Percentiles rank a stretch among this genome's conserved stretches.
Evolutionary conservation across 768 basidiomycete species (phyloP).

Genomic region (Tremella fuciformis): DNA sequence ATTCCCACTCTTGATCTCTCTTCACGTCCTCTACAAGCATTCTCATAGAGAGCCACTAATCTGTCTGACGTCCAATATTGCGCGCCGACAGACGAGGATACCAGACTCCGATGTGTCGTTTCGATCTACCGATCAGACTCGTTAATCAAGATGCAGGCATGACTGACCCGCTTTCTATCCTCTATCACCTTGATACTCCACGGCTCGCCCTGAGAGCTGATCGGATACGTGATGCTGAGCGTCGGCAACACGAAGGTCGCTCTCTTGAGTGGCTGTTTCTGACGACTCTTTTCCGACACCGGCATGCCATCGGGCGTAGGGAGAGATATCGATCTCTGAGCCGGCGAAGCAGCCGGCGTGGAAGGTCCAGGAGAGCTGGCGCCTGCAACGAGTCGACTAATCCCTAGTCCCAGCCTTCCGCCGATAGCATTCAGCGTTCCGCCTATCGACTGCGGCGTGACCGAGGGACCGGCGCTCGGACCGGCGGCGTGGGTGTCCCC

Average conservation of each 20-base stretch:
- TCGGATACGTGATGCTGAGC: slow-evolving; percentile 84
- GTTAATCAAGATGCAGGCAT: slow-evolving; percentile 2
- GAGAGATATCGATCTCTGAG: not conserved
- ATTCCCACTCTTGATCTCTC: slow-evolving; percentile 46
- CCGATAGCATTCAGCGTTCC: slow-evolving; percentile 42
- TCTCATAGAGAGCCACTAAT: slow-evolving; percentile 76
- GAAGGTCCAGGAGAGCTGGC: slow-evolving; percentile 13
- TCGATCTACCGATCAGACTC: slow-evolving; percentile 60
- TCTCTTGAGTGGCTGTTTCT: slow-evolving; percentile 66
- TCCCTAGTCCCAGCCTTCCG: slow-evolving; percentile 41
- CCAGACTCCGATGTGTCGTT: slow-evolving; percentile 26
- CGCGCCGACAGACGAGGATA: slow-evolving; percentile 49
- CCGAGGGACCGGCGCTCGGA: slow-evolving; percentile 1
- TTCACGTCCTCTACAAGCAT: slow-evolving; percentile 50
- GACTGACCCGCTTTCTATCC: slow-evolving; percentile 65
- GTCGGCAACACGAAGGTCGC: slow-evolving; percentile 89
- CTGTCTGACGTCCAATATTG: slow-evolving; percentile 84
- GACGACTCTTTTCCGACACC: slow-evolving; percentile 32
- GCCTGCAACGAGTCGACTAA: slow-evolving; percentile 33
- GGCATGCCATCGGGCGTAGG: slow-evolving; percentile 1
- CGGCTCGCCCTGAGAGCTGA: slow-evolving; percentile 78
- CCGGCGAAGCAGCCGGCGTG: not conserved
- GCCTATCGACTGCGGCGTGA: slow-evolving; percentile 13
- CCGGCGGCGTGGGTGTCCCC: not conserved
- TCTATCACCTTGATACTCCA: slow-evolving; percentile 73